Evolutionary conservation across 306 rosid genomes (phyloP).

Genomic region (Gastrolobium bilobum): DNA sequence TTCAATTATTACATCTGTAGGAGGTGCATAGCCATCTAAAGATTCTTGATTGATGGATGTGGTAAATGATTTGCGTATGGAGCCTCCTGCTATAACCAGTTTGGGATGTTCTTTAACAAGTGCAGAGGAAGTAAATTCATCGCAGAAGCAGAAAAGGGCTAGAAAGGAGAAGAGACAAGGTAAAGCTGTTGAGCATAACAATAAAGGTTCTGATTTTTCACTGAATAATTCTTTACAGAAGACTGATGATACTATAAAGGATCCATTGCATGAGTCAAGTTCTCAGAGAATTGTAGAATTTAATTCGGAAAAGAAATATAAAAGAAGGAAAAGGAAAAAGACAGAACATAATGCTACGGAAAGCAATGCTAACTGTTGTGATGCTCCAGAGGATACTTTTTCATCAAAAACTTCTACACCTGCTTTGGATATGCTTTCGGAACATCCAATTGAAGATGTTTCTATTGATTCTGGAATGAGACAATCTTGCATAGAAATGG

Average conservation of each 20-base stretch:
- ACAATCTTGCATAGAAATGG: conserved; percentile 41
- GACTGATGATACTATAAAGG: conserved; percentile 35
- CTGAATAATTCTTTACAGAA: conserved; percentile 26
- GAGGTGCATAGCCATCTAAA: background rate
- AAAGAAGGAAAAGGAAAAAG: conserved; percentile 40
- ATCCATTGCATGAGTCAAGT: conserved; percentile 28
- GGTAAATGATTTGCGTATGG: conserved; percentile 31
- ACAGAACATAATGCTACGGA: conserved; percentile 22
- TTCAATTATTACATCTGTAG: conserved; percentile 24
- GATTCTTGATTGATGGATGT: conserved; percentile 35
- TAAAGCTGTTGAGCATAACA: background rate
- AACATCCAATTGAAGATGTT: conserved; percentile 44
- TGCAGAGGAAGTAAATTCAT: conserved; percentile 34
- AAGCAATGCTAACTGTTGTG: conserved; percentile 42
- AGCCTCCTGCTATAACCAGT: background rate
- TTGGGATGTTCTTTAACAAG: conserved; percentile 37
- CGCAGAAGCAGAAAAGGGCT: background rate
- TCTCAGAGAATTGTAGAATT: conserved; percentile 42
- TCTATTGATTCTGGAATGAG: conserved; percentile 42
- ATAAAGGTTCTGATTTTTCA: conserved; percentile 36
- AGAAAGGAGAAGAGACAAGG: conserved; percentile 11
- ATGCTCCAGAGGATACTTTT: conserved; percentile 38
- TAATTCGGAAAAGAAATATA: conserved; percentile 32
- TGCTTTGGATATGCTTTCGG: conserved; percentile 40
- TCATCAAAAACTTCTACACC: conserved; percentile 38